Evolutionary conservation across 305 asterid species (phyloP).

Genomic region (Salvia sclarea): DNA sequence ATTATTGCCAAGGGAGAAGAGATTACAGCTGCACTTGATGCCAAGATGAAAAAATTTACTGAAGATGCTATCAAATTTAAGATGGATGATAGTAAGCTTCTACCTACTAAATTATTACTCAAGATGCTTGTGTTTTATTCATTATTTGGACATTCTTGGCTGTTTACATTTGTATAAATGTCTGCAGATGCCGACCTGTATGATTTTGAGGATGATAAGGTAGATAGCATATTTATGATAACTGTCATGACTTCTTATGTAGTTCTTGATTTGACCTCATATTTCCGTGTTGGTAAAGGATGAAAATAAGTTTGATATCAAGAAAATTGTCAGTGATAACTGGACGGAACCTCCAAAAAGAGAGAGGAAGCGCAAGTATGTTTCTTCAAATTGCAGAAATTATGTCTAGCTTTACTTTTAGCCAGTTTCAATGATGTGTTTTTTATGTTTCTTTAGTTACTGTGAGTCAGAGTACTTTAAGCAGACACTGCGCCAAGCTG

Average conservation of each 20-base stretch:
- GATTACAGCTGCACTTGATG: conserved; percentile 96
- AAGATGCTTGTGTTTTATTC: neutral
- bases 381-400: conserved; percentile 27
- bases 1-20: conserved; percentile 99
- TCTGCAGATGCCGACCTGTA: conserved; percentile 92
- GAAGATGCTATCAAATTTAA: conserved; percentile 99
- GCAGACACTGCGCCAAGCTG: conserved; percentile 97
- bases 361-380: conserved; percentile 98
- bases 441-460: conserved; percentile 52
- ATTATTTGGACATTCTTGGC: conserved; percentile 8
- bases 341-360: conserved; percentile 94
- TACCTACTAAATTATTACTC: conserved; percentile 4
- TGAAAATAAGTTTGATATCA: conserved; percentile 84
- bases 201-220: conserved; percentile 94
- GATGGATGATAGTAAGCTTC: conserved; percentile 87
- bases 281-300: conserved; percentile 48
- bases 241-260: neutral
- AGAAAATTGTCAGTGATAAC: conserved; percentile 90
- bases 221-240: conserved; percentile 26
- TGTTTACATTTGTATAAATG: conserved; percentile 35
- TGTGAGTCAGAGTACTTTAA: conserved; percentile 94
- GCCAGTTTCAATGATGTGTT: conserved; percentile 11
- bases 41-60: conserved; percentile 96
- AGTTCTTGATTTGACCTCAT: conserved; percentile 24
- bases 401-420: conserved; percentile 13